Conservation (phyloP, 495 filamentous ascomycete species). For the Lichenothelia convexa region DNA sequence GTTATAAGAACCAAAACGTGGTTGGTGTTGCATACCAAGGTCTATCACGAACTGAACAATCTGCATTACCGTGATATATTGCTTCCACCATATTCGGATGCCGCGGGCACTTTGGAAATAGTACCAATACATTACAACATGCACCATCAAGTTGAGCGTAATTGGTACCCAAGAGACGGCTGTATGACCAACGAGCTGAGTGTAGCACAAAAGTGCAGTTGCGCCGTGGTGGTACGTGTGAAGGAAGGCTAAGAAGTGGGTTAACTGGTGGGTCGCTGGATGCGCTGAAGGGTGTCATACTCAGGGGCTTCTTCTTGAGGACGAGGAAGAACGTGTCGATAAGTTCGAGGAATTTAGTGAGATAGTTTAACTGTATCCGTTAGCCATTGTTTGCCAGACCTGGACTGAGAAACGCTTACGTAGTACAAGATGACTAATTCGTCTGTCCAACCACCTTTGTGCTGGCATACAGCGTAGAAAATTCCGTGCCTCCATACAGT, state of each 20-base stretch:
- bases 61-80: constrained; percentile 75
- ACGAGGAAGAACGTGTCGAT: constrained; percentile 68
- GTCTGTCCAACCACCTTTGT: constrained; percentile 60
- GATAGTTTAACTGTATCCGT: constrained; percentile 52
- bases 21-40: constrained; percentile 35
- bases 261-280: background rate
- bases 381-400: background rate
- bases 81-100: constrained; percentile 76
- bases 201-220: constrained; percentile 72
- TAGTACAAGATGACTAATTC: constrained; percentile 63
- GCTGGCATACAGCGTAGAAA: constrained; percentile 54
- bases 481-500: constrained; percentile 47
- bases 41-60: constrained; percentile 71
- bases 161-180: constrained; percentile 65
- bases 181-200: constrained; percentile 62
- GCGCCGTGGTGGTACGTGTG: constrained; percentile 78
- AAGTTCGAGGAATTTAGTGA: constrained; percentile 68
- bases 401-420: constrained; percentile 27
- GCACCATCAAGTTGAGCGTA: constrained; percentile 57
- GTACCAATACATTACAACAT: constrained; percentile 55
- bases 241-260: constrained; percentile 42
- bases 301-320: constrained; percentile 74
- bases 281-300: constrained; percentile 36
- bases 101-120: constrained; percentile 77
- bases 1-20: background rate